Base-by-base conservation (phyloP, 768 basidiomycete species). In the Amanita subjunquillea region DNA sequence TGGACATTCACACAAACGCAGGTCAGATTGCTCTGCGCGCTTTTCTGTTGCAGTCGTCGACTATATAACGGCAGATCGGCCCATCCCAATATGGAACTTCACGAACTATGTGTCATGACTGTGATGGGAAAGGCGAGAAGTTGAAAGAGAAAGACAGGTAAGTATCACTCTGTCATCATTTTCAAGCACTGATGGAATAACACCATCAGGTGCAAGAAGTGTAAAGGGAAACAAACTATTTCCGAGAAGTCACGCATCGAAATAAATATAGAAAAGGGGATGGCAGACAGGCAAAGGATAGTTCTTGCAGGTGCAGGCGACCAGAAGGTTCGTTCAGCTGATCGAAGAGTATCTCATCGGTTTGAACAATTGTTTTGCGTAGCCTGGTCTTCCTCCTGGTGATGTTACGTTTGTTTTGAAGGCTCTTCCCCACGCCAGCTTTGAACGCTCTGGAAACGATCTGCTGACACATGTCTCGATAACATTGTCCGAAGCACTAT, bases 181-280 rank as follows among this genome's bases (percentile, higher is more conserved):
- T 48, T 56, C 57, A 17, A 40, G 8, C 49, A 38, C 9, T 22
- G 13, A 56, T 43, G 20, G 38, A 48, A 23, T 32, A 47, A n/a
- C n/a, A n/a, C n/a, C n/a, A n/a, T 32, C 61, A 95, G 93, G 58
- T 97, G 94, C 69, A 97, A 94, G 69, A 95, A 91, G 63, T 98
- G 95, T 69, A 92, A 93, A 61, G 95, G 93, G 3, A 77, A 79
- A 49, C 86, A 84, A 65, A 85, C 82, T 0, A 77, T 87, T 41
- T 83, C 86, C 56, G 91, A 95, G 63, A 96, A 92, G 73, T 89
- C 85, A 43, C 82, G 89, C 46, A 83, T 92, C 57, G 91, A 94
- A 57, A 83, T 96, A 22, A 78, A 80, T 58, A 76, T 97, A 42
- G 90, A 94, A 60, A 83, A 82, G 50, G 95, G 95, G 12, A 91